Conservation (phyloP, 805 yeast species). For the Barnettozyma pratensis region DNA sequence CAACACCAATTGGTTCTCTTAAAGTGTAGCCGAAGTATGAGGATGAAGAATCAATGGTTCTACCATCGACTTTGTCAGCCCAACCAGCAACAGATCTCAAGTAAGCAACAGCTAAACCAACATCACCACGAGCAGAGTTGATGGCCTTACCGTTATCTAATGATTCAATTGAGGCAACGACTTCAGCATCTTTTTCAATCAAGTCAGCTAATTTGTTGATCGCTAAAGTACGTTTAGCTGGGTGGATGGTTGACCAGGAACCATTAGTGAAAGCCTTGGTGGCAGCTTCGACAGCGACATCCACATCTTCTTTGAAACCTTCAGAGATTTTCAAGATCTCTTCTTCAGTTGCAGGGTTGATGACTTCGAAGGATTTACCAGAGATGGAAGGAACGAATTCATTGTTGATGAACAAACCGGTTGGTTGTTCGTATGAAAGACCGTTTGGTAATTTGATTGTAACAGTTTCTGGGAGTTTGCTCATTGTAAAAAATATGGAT, state of each 20-base stretch:
- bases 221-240: slow-evolving; percentile 10
- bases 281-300: slow-evolving; percentile 11
- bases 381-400: slow-evolving; percentile 9
- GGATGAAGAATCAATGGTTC: slow-evolving; percentile 11
- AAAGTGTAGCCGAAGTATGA: slow-evolving; percentile 9
- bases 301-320: slow-evolving; percentile 9
- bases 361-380: slow-evolving; percentile 11
- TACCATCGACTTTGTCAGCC: slow-evolving; percentile 15
- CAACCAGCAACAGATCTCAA: slow-evolving; percentile 14
- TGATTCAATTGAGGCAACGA: slow-evolving; percentile 9
- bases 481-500: neutral
- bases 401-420: slow-evolving; percentile 13
- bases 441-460: slow-evolving; percentile 11
- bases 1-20: slow-evolving; percentile 14
- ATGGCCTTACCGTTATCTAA: slow-evolving; percentile 13
- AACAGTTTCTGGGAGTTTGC: slow-evolving; percentile 8
- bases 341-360: slow-evolving; percentile 11
- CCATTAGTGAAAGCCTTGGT: slow-evolving; percentile 11
- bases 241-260: slow-evolving; percentile 10
- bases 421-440: slow-evolving; percentile 12
- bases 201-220: slow-evolving; percentile 11
- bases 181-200: slow-evolving; percentile 10
- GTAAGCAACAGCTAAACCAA: slow-evolving; percentile 9
- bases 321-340: slow-evolving; percentile 11
- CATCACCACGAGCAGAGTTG: slow-evolving; percentile 13